phyloP scores from a whole-genome alignment of 1,284 basidiomycete genomes.

The Filobasidium uniguttulatum region DNA sequence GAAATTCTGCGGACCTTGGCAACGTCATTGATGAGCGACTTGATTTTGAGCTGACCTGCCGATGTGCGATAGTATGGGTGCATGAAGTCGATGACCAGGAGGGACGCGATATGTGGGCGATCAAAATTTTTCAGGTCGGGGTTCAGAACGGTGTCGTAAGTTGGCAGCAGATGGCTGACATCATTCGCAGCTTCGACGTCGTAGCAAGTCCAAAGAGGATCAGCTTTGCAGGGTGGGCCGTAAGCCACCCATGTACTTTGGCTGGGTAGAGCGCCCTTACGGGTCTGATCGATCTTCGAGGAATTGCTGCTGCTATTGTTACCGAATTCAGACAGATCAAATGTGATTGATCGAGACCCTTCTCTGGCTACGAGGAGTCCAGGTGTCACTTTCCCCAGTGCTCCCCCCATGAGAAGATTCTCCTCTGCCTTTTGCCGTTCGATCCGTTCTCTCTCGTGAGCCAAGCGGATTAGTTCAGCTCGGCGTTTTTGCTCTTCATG shows the following conservation, averaged over 20 bases:
- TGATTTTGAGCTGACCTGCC: conserved; percentile 29
- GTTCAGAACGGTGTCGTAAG: conserved; percentile 23
- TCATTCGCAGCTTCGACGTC: conserved; percentile 25
- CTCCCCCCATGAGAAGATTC: background rate
- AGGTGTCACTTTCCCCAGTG: conserved; percentile 14
- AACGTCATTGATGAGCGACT: conserved; percentile 26
- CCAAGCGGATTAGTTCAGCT: background rate
- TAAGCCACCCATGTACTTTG: conserved; percentile 29
- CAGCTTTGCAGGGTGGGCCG: conserved; percentile 22
- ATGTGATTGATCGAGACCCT: conserved; percentile 23
- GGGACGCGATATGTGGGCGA: conserved; percentile 8
- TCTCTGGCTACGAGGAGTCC: conserved; percentile 20
- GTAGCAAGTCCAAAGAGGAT: conserved; percentile 33
- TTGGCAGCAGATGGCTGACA: conserved; percentile 34
- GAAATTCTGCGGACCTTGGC: conserved; percentile 20
- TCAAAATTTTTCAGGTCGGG: background rate
- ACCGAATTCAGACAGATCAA: conserved; percentile 20
- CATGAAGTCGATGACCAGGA: conserved; percentile 35
- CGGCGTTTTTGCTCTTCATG: conserved; percentile 7
- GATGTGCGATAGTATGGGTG: conserved; percentile 26
- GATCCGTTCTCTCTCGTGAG: background rate
- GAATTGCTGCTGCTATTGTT: too few species aligned
- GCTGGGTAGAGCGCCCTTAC: too few species aligned
- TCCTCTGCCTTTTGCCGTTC: conserved; percentile 3
- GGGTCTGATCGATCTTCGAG: too few species aligned